phyloP scores from a whole-genome alignment of 805 yeast genomes.

The Dipodascus albidus region DNA sequence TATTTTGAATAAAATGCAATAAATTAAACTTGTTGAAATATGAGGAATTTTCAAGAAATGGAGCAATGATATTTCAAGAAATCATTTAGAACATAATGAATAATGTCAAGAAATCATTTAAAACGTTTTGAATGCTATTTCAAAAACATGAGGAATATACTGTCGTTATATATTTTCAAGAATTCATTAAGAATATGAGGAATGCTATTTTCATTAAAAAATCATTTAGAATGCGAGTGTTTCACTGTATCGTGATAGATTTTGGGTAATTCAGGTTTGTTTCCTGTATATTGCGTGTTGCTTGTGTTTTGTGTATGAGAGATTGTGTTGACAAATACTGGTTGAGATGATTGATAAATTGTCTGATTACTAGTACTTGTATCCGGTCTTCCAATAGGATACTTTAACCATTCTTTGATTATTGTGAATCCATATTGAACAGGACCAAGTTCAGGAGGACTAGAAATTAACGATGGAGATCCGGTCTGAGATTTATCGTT shows the following conservation, averaged over 20 bases:
- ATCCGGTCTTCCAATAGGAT: constrained; percentile 7
- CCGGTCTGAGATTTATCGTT: not conserved
- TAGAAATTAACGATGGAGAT: not conserved
- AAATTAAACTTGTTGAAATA: not conserved
- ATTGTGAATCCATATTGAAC: not conserved
- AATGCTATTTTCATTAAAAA: not conserved
- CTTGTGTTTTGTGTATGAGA: too few relatives aligned
- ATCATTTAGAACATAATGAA: too few relatives aligned
- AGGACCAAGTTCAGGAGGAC: not conserved
- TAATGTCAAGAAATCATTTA: too few relatives aligned
- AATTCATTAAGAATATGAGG: too few relatives aligned
- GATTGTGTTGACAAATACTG: too few relatives aligned
- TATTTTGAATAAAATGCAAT: too few relatives aligned
- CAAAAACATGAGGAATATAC: too few relatives aligned
- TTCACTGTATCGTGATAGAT: not conserved
- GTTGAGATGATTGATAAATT: constrained; percentile 4
- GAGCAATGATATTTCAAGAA: too few relatives aligned
- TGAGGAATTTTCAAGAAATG: not conserved
- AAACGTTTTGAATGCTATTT: too few relatives aligned
- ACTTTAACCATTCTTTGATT: not conserved
- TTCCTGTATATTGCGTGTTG: not conserved
- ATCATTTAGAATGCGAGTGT: not conserved
- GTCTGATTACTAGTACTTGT: constrained; percentile 11
- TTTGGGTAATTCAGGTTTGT: not conserved
- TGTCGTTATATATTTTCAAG: too few relatives aligned